Conservation (phyloP, 2,329 filamentous ascomycete genomes). For the Alternaria ethzedia region DNA sequence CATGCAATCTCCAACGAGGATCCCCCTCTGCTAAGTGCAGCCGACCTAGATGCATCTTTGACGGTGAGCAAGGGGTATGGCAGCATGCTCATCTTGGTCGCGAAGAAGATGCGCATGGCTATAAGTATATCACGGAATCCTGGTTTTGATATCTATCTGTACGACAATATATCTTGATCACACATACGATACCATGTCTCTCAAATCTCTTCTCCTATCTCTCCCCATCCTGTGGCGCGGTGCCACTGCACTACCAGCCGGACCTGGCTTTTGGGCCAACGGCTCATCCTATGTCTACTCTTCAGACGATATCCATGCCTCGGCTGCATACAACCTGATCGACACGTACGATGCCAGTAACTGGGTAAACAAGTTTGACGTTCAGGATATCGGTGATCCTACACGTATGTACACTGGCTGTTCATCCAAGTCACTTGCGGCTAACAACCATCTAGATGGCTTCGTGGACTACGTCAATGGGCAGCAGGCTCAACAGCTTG, state of each 20-base stretch:
- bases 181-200: conserved; percentile 21
- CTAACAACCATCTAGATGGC: conserved; percentile 31
- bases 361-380: conserved; percentile 47
- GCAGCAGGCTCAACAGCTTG: conserved; percentile 39
- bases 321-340: conserved; percentile 37
- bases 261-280: conserved; percentile 31
- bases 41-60: conserved; percentile 8
- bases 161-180: conserved; percentile 5
- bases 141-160: conserved; percentile 3
- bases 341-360: conserved; percentile 48
- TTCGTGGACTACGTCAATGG: conserved; percentile 48
- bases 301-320: conserved; percentile 10
- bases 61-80: neutral
- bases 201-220: conserved; percentile 17
- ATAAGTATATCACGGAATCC: conserved; percentile 16
- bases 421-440: neutral
- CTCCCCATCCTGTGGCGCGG: conserved; percentile 28
- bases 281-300: conserved; percentile 22
- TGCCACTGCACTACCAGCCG: conserved; percentile 28
- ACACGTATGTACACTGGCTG: conserved; percentile 35
- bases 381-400: conserved; percentile 45
- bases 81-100: conserved; percentile 2
- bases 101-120: neutral
- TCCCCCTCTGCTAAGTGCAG: conserved; percentile 7
- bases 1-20: conserved; percentile 16